Conservation (phyloP, 108 stramenopile genomes). For the Skeletonema marinoi region DNA sequence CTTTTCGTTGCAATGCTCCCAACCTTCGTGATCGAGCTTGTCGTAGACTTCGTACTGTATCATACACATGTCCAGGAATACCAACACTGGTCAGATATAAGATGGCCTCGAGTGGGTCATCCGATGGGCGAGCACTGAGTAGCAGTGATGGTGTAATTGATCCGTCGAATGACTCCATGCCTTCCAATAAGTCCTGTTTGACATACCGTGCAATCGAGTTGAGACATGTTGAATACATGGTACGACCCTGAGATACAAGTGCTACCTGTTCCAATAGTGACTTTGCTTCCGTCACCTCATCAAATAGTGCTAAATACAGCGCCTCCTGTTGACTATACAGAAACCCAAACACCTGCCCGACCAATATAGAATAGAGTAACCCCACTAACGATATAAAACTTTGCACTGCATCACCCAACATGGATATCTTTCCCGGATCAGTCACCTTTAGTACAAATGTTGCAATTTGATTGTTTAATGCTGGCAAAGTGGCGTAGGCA, state of each 20-base stretch:
- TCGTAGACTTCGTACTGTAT: constrained; percentile 79
- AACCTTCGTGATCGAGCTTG: constrained; percentile 76
- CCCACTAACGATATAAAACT: constrained; percentile 46
- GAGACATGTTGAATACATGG: constrained; percentile 71
- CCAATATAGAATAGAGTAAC: constrained; percentile 74
- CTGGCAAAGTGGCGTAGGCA: constrained; percentile 19
- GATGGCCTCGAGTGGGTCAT: constrained; percentile 87
- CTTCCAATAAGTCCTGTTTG: constrained; percentile 59
- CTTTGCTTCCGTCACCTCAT: constrained; percentile 87
- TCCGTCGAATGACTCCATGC: constrained; percentile 14
- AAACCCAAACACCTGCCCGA: constrained; percentile 69
- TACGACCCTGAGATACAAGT: constrained; percentile 81
- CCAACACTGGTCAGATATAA: constrained; percentile 89
- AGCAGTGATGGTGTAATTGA: constrained; percentile 64
- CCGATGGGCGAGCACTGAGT: constrained; percentile 69
- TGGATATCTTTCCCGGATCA: constrained; percentile 12
- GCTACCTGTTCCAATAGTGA: constrained; percentile 84
- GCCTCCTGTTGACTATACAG: constrained; percentile 58
- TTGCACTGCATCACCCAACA: constrained; percentile 31
- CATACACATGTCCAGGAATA: constrained; percentile 76
- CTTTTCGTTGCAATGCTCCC: constrained; percentile 85
- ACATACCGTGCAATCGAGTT: constrained; percentile 72
- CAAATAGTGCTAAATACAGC: constrained; percentile 79
- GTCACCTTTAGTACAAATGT: constrained; percentile 30
- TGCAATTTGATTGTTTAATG: constrained; percentile 25